Base-by-base conservation (phyloP, 768 basidiomycete species). In the Tricholoma hemisulphureum region DNA sequence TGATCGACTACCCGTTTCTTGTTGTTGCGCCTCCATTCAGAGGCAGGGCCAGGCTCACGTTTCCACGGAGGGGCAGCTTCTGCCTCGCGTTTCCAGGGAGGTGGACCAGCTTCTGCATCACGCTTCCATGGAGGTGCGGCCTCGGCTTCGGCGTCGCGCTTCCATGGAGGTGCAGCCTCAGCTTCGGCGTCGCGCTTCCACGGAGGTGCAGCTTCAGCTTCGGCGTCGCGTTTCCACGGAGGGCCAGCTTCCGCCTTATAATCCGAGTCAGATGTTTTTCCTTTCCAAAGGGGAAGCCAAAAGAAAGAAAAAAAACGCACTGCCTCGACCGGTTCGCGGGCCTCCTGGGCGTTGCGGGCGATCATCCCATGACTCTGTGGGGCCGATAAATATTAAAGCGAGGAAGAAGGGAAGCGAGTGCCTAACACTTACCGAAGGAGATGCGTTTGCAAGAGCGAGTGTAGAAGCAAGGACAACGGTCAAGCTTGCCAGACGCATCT, bases 401-500 rank as follows among this genome's bases (percentile, higher is more conserved):
- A 3, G 39, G 8, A 56, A 16, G 34, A 16, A 11, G 37, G 32
- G 4, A 31, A 48, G n/a, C 57, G 34, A 31, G 43, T 14, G 21
- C 9, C n/a, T n/a, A 14, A 13, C 37, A 65, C 72, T 67, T 46
- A 71, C 73, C 48, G 64, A 48, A 43, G 68, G 65, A 10, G 63
- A 57, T 23, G 71, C 70, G 49, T 55, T 23, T n/a, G 64, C 61
- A 8, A 69, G 53, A 50, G 64, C 59, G 48, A 69, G 53, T 13
- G 60, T 63, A 35, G 71, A 69, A 20, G 69, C 60, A 34, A 67
- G 52, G 45, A 67, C 45, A 14, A 71, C 53, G 29, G 68, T 41
- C 24, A 67, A 34, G 54, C 62, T 61, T 53, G 68, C 53, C 52
- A 73, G 55, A 48, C 71, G 73, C 73, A 76, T 74, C 32, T 62